These are phyloP conservation scores for Gynandropsis gynandra DNA, from an alignment of 345 rosid genomes.

Conservation along the genomic window DNA sequence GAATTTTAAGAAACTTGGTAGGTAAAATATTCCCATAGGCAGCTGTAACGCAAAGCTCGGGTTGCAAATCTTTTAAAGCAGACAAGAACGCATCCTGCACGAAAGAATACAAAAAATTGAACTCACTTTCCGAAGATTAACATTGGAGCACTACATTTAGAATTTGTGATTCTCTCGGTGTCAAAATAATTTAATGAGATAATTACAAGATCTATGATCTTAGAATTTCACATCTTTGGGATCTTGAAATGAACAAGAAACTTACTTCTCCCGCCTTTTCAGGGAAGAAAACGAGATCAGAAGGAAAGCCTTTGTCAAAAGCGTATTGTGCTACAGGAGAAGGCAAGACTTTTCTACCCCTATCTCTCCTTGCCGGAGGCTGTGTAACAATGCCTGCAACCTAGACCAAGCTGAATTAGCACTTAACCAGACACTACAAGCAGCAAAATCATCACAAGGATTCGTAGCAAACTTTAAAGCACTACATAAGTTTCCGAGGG, in stretches of 20 bases:
- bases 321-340: conserved; percentile 83
- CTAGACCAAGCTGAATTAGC: conserved; percentile 31
- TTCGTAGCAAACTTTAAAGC: too few species aligned
- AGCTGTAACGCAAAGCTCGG: conserved; percentile 88
- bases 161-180: background rate
- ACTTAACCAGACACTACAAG: background rate
- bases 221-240: conserved; percentile 4
- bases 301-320: conserved; percentile 65
- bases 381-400: conserved; percentile 92
- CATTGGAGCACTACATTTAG: too few species aligned
- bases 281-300: conserved; percentile 77
- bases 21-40: conserved; percentile 96
- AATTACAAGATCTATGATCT: background rate
- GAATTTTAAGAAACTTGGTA: conserved; percentile 72
- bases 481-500: too few species aligned
- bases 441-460: background rate
- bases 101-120: background rate
- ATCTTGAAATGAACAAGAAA: conserved; percentile 12
- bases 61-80: conserved; percentile 62
- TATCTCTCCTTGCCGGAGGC: conserved; percentile 71
- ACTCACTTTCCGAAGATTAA: background rate
- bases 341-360: conserved; percentile 74
- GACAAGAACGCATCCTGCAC: conserved; percentile 63
- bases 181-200: background rate
- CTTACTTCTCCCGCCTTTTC: conserved; percentile 82